These are phyloP conservation scores for Wallacemonas rigidus DNA, from an alignment of 208 protist species.

Conservation along the genomic window DNA sequence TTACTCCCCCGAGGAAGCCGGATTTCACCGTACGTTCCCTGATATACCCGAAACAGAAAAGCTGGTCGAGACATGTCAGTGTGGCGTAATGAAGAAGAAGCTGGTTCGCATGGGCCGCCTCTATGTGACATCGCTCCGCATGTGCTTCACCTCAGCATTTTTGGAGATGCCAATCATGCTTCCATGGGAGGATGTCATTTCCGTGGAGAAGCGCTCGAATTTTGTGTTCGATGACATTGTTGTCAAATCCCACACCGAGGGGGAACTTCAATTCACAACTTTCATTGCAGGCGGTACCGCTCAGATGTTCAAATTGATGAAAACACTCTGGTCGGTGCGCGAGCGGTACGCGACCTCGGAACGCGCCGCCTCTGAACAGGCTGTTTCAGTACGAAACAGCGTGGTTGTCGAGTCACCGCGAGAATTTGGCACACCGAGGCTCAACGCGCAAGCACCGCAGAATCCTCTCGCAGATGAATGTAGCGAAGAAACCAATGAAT, in stretches of 20 bases:
- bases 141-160: slow-evolving; percentile 63
- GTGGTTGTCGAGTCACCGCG: slow-evolving; percentile 5
- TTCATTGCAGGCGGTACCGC: slow-evolving; percentile 42
- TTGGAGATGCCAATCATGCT: slow-evolving; percentile 44
- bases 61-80: slow-evolving; percentile 50
- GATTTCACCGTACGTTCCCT: slow-evolving; percentile 53
- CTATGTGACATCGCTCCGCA: slow-evolving; percentile 52
- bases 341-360: slow-evolving; percentile 34
- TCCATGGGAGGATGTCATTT: slow-evolving; percentile 42
- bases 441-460: not conserved
- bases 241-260: slow-evolving; percentile 24
- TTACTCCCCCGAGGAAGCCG: slow-evolving; percentile 35
- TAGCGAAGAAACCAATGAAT: not conserved
- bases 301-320: slow-evolving; percentile 51
- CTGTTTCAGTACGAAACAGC: not conserved
- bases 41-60: slow-evolving; percentile 45
- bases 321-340: slow-evolving; percentile 53
- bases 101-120: slow-evolving; percentile 59
- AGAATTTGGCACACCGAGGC: not conserved
- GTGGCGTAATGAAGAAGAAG: slow-evolving; percentile 35
- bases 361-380: slow-evolving; percentile 1
- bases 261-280: slow-evolving; percentile 48
- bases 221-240: slow-evolving; percentile 56
- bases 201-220: slow-evolving; percentile 32
- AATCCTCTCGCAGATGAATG: not conserved